Evolutionary conservation across 352 stramenopile genomes (phyloP).

Genomic region (Blastocystis sp.): DNA sequence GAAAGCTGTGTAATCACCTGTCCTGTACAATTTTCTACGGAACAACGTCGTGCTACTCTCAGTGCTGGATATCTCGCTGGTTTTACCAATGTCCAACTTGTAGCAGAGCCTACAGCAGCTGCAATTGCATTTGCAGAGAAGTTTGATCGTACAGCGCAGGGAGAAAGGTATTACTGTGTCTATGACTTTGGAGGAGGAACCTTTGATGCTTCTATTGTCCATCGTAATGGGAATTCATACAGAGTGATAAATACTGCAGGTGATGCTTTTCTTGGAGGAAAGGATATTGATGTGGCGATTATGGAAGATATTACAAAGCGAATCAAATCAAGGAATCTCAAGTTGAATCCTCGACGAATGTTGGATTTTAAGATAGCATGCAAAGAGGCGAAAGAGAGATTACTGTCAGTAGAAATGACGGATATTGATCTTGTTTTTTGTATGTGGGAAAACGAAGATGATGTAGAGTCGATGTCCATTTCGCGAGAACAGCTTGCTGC

Average conservation of each 20-base stretch:
- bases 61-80: not conserved
- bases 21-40: not conserved
- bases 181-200: slow-evolving; percentile 50
- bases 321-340: not conserved
- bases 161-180: not conserved
- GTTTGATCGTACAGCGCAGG: not conserved
- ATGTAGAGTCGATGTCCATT: not conserved
- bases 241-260: not conserved
- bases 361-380: not conserved
- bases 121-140: slow-evolving; percentile 9
- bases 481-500: not conserved
- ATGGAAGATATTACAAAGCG: not conserved
- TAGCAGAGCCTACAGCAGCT: not conserved
- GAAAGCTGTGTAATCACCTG: slow-evolving; percentile 8
- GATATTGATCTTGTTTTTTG: not conserved
- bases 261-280: not conserved
- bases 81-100: not conserved
- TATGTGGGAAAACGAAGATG: not conserved
- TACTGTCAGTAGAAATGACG: not conserved
- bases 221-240: not conserved
- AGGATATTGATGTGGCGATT: slow-evolving; percentile 25
- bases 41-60: not conserved
- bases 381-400: slow-evolving; percentile 12
- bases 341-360: not conserved
- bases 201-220: slow-evolving; percentile 34